Percentiles rank a stretch among this genome's conserved stretches.
Conservation (phyloP, 352 stramenopile genomes). For the Globisporangium irregulare region DNA sequence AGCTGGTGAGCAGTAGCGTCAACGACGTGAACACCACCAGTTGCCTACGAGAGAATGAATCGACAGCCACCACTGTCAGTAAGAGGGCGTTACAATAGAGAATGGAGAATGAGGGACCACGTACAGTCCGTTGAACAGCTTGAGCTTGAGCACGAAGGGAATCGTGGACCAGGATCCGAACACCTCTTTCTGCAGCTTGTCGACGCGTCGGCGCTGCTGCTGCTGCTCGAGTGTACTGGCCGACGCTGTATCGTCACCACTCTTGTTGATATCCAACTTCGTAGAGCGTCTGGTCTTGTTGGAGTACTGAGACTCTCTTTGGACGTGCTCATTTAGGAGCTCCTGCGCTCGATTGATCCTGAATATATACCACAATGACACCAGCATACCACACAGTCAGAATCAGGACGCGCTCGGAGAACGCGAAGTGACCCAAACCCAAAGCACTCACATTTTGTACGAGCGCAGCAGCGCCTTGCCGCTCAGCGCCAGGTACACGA, state of each 20-base stretch:
- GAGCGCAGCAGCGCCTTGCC: constrained; percentile 52
- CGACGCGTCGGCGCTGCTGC: not conserved
- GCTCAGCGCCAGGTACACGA: constrained; percentile 68
- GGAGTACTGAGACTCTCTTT: not conserved
- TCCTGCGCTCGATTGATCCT: constrained; percentile 18
- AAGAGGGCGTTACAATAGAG: not conserved
- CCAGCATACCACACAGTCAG: not conserved
- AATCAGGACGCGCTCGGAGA: not conserved
- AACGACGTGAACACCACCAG: constrained; percentile 53
- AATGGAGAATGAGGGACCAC: constrained; percentile 10
- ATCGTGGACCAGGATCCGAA: constrained; percentile 33
- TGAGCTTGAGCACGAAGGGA: constrained; percentile 50
- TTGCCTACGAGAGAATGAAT: constrained; percentile 30
- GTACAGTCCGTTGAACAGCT: constrained; percentile 71
- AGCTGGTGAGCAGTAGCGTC: constrained; percentile 53
- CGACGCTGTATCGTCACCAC: not conserved
- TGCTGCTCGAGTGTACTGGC: not conserved
- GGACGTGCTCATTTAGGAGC: constrained; percentile 14
- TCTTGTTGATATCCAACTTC: too few relatives aligned
- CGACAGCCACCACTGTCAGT: not conserved
- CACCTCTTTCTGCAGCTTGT: constrained; percentile 5
- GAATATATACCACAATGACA: not conserved
- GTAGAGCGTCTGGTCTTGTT: not conserved
- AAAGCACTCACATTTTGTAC: constrained; percentile 36
- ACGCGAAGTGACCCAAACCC: not conserved